Percentiles rank a stretch among this genome's conserved stretches.
Conservation (phyloP, 23 red algal species). For the Gracilaria gracilis region DNA sequence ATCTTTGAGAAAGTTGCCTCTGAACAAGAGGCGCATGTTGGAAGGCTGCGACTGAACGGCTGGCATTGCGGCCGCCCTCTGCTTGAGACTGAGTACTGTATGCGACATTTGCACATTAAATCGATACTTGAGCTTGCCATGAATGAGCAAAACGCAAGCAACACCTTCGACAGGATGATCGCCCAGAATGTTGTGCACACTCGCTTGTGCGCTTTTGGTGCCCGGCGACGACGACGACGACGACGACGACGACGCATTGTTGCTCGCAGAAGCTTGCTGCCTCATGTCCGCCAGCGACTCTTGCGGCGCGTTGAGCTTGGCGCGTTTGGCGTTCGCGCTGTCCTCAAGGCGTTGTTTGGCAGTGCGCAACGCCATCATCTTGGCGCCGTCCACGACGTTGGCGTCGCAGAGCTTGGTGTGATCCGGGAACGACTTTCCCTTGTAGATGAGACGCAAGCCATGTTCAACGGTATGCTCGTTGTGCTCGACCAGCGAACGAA, state of each 20-base stretch:
- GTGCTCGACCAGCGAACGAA: slow-evolving; percentile 14
- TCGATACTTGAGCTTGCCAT: neutral
- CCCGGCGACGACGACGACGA: neutral
- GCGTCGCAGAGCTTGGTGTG: neutral
- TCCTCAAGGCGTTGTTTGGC: slow-evolving; percentile 1
- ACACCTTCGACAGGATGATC: neutral
- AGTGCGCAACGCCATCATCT: slow-evolving; percentile 46
- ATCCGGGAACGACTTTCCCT: slow-evolving; percentile 4
- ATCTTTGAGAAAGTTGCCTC: slow-evolving; percentile 19
- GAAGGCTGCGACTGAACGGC: neutral
- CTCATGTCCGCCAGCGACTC: neutral
- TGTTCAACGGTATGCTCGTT: neutral
- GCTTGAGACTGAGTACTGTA: slow-evolving; percentile 5
- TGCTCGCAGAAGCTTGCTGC: neutral
- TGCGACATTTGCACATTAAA: slow-evolving; percentile 17
- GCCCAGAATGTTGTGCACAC: neutral
- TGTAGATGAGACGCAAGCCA: slow-evolving; percentile 31
- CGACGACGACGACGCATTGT: neutral
- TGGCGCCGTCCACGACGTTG: neutral
- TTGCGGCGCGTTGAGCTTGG: neutral
- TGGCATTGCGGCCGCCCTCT: neutral
- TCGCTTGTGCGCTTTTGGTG: neutral
- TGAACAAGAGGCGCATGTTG: slow-evolving; percentile 23
- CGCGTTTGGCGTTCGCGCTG: neutral
- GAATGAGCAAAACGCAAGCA: neutral